A percentile compares a stretch with the other conserved stretches of the same genome.
Evolutionary conservation across 2,329 filamentous ascomycete species (phyloP).

Genomic region (Xylariaceae sp.): DNA sequence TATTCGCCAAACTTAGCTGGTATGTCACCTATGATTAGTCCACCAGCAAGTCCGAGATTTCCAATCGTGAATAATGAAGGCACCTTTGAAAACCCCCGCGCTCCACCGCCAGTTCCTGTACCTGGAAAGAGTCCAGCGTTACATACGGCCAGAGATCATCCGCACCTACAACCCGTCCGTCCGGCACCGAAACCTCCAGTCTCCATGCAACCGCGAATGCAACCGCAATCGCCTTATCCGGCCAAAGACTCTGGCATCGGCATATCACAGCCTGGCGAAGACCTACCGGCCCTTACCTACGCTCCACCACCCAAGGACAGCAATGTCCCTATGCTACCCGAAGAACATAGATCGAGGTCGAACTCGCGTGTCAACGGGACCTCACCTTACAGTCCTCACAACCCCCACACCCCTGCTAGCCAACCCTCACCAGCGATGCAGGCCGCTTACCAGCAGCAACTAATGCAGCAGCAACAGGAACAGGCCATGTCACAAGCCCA

Average conservation of each 20-base stretch:
- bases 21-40: conserved; percentile 72
- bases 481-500: conserved; percentile 82
- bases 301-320: conserved; percentile 56
- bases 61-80: conserved; percentile 84
- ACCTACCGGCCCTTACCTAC: conserved; percentile 55
- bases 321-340: conserved; percentile 65
- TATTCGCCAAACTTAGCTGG: conserved; percentile 62
- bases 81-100: conserved; percentile 96
- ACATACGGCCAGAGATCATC: conserved; percentile 55
- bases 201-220: conserved; percentile 62
- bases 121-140: conserved; percentile 52
- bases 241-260: conserved; percentile 70
- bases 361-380: conserved; percentile 68
- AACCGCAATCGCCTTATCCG: conserved; percentile 62
- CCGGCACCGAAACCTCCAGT: conserved; percentile 88
- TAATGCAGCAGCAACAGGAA: conserved; percentile 83
- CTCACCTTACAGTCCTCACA: conserved; percentile 54
- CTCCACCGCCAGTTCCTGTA: conserved; percentile 85
- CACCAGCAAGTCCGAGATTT: conserved; percentile 84
- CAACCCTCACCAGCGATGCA: conserved; percentile 50
- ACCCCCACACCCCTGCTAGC: conserved; percentile 50
- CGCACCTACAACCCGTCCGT: conserved; percentile 76
- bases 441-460: conserved; percentile 65
- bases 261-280: conserved; percentile 65
- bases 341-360: conserved; percentile 72